Percentiles rank a stretch among this genome's conserved stretches.
These are phyloP conservation scores for Taiozyma sp. DNA, from an alignment of 1,139 yeast species.

Conservation along the genomic window DNA sequence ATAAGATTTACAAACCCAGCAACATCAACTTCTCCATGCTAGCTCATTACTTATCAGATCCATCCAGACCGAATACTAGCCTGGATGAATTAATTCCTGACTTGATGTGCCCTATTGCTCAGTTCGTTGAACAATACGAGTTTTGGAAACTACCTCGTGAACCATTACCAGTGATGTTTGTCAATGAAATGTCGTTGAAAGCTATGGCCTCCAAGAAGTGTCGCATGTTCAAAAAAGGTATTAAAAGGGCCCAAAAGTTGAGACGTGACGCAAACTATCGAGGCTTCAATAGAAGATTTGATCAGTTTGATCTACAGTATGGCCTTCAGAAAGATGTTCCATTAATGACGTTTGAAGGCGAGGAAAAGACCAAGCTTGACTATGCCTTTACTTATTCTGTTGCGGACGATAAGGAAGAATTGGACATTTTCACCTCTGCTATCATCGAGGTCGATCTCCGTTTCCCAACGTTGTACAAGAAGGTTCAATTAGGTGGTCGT, in stretches of 20 bases:
- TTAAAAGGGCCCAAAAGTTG: background rate
- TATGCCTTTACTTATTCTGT: background rate
- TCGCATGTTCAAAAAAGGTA: background rate
- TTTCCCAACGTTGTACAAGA: background rate
- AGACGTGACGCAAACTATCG: background rate
- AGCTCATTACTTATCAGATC: background rate
- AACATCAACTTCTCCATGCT: background rate
- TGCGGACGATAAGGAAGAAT: background rate
- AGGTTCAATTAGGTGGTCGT: background rate
- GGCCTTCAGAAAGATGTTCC: background rate
- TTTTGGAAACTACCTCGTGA: background rate
- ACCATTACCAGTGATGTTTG: background rate
- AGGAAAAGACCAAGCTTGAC: background rate
- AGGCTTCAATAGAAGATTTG: background rate
- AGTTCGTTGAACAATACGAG: background rate
- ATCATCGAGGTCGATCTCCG: background rate
- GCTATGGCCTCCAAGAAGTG: background rate
- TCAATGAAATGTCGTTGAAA: background rate
- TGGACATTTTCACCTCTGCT: background rate
- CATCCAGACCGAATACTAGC: background rate
- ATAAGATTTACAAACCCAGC: background rate
- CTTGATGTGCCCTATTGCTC: background rate
- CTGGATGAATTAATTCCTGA: background rate
- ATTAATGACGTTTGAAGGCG: background rate
- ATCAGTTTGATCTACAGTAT: background rate